Base-by-base conservation (phyloP, 495 filamentous ascomycete species). In the Neurospora pannonica region DNA sequence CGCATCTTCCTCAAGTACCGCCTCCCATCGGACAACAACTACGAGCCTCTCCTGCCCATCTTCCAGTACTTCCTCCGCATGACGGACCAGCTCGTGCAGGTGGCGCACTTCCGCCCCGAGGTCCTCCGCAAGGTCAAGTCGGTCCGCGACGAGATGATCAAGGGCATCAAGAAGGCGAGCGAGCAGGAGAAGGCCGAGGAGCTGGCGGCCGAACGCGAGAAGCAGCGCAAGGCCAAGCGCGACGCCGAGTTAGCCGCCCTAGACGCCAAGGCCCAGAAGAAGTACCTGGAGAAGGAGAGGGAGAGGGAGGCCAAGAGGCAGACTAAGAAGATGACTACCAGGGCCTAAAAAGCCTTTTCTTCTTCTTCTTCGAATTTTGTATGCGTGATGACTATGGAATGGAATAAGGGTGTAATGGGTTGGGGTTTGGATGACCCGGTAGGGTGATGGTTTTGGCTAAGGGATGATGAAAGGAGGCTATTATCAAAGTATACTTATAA, bases 131-230 rank as follows among this genome's bases (percentile, higher is more conserved):
- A 95, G 85, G 85, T 98, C 76, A 89, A 89, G 77, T 84, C 86
- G 69, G 89, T 90, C 48, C 93, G 96, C 73, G 97, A 98, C 46
- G 93, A 94, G 71, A 90, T 92, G 80, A 88, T 92, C 78, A 89
- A 88, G 81, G 92, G 92, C 85, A 89, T 99, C 75, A 88, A 91
- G 77, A 92, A 92, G 78, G 85, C 87, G 3, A 92, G 92, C 71
- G 95, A 98, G 77, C 93, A 94, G n/a, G 94, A 97, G 83, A 95
- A 95, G 86, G 92, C 93, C 70, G 96, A 97, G 85, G 97, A 98
- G 88, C 86, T 94, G 43, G 88, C 88, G 75, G 73, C 89, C 8
- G 89, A 93, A 78, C 88, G 89, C 21, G 96, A 98, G 82, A 93
- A 92, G 87, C 84, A 88, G 77, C 97, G 94, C 87, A 98, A 97